Base-by-base conservation (phyloP, 495 filamentous ascomycete genomes). In the Oleoguttula mirabilis region DNA sequence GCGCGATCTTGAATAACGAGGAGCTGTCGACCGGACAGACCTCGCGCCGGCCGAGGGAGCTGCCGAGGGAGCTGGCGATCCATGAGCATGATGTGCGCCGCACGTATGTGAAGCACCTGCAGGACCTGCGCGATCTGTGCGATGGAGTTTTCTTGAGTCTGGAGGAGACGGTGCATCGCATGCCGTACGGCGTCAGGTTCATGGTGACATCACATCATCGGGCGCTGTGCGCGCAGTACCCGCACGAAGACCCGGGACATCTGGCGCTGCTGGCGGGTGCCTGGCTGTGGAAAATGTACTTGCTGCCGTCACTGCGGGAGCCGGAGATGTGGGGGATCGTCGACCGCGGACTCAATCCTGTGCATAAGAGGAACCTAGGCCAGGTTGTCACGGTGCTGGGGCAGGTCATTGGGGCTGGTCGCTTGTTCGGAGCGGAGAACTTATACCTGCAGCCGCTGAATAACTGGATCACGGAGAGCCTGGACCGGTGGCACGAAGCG, bases 391-490 rank as follows among this genome's bases (percentile, higher is more conserved):
- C 95, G 62, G 81, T 99, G 3, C 66, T 99, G 8, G 71, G 83
- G 30, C 90, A 96, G 63, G 75, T 93, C 21, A n/a, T n/a, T n/a
- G 79, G 82, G 3, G 77, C 77, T 11, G 90, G 90, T 21, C 75
- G 82, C 42, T 71, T 84, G 16, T 99, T 99, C 60, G 85, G 87
- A 15, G 80, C 82, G 1, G 92, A 95, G 36, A 93, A 95, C 55
- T 77, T 96, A 40, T 96, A 93, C 55, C 76, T 99, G 1, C 88
- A 94, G 52, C 90, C 90, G 15, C 67, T 99, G 11, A 96, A 96
- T 52, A 79, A 71, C 25, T 95, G 93, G 52, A 70, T 99, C 25
- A 76, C 75, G 19, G 86, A 94, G 34, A 83, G 87, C 4, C 80
- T 94, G 35, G 76, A 87, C 51, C 71, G 86, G 24, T 67, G 94